Base-by-base conservation (phyloP, 2,329 filamentous ascomycete genomes). In the Teratosphaeria viscida region DNA sequence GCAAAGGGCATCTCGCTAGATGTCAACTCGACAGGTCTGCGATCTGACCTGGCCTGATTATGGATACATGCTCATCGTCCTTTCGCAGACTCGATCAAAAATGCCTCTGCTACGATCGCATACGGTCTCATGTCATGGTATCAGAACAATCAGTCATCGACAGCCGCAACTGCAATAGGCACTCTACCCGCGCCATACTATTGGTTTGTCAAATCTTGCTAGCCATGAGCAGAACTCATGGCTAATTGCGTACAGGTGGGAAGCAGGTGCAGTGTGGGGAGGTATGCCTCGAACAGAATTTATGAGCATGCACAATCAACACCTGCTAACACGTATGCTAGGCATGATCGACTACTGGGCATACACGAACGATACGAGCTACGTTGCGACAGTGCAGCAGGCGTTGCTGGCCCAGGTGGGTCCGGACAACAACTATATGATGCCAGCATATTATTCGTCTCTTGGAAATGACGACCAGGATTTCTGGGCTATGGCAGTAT, bases 401-500 rank as follows among this genome's bases (percentile, higher is more conserved):
- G 72, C 71, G 75, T 74, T 77, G 73, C 74, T 72, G 19, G 68
- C 72, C 29, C 76, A 76, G 63, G 70, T 72, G 29, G 73, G 75
- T 10, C 72, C 74, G 1, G 66, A 74, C 52, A 74, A 76, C 58
- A 71, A 77, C 67, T 76, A 75, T 65, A 73, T 79, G 64, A 70
- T 76, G 39, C 69, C 68, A 1, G 69, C 70, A 4, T 72, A 75
- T 62, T 68, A 64, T 63, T 53, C 60, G 12, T 69, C 67, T 23
- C 64, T 73, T 12, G 75, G 75, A 12, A 83, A 82, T 64, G 80
- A 83, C 62, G 80, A 84, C 64, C 80, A 86, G 78, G 86, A 88
- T 5, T 92, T 94, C 74, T 95, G 90, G 90, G 88, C 83, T n/a
- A 81, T 94, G 78, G 84, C 89, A 1, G 88, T 86, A 61, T 88